phyloP scores from a whole-genome alignment of 768 basidiomycete genomes.

The Artomyces pyxidatus region DNA sequence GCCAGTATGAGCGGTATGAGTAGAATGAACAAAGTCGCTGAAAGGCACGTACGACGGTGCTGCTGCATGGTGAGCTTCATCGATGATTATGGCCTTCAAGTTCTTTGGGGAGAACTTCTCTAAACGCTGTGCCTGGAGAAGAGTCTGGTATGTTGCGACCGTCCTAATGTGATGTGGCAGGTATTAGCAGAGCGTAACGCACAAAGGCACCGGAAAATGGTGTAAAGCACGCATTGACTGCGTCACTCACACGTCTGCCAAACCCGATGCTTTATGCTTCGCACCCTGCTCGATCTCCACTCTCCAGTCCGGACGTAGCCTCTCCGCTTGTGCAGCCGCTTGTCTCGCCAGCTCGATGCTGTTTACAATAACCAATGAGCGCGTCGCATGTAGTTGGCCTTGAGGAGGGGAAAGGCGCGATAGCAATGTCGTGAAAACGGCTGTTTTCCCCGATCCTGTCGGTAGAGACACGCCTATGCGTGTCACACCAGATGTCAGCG shows the following conservation, averaged over 20 bases:
- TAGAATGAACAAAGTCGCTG: neutral
- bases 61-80: conserved; percentile 95
- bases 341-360: conserved; percentile 86
- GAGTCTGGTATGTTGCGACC: conserved; percentile 84
- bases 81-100: conserved; percentile 75
- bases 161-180: conserved; percentile 42
- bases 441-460: conserved; percentile 84
- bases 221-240: neutral
- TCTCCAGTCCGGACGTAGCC: conserved; percentile 60
- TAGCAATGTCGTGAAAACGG: conserved; percentile 81
- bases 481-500: conserved; percentile 56
- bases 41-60: conserved; percentile 64
- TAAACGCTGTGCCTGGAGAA: conserved; percentile 54
- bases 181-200: neutral
- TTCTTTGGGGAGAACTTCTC: conserved; percentile 63
- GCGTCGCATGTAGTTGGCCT: conserved; percentile 37
- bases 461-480: conserved; percentile 82
- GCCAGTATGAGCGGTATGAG: conserved; percentile 7
- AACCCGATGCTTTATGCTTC: conserved; percentile 65
- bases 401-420: conserved; percentile 42
- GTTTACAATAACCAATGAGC: conserved; percentile 80
- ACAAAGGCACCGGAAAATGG: conserved; percentile 3
- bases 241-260: conserved; percentile 71
- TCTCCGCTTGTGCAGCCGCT: conserved; percentile 63
- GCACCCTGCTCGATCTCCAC: conserved; percentile 91